These are phyloP conservation scores for Sugiyamaella japonica DNA, from an alignment of 1,139 yeast genomes.

Conservation along the genomic window DNA sequence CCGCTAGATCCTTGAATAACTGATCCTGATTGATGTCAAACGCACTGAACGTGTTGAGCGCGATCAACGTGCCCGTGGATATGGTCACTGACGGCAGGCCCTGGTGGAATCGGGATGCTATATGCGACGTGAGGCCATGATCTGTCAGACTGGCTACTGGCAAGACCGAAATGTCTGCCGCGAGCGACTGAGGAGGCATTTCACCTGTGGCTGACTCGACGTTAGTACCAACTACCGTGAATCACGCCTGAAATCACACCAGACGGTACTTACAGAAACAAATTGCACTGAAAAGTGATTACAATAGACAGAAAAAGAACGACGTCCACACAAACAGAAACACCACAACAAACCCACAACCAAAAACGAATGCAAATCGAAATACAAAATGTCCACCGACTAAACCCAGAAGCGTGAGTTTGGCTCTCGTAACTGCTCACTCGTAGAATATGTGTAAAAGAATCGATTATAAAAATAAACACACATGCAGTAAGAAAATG, in stretches of 20 bases:
- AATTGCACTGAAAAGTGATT: no score
- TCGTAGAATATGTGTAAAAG: background rate
- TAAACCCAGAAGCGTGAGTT: no score
- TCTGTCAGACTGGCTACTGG: slow-evolving; percentile 42
- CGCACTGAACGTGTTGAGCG: slow-evolving; percentile 43
- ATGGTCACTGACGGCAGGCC: slow-evolving; percentile 44
- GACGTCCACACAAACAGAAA: no score
- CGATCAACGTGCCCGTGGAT: slow-evolving; percentile 43
- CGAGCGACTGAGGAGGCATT: slow-evolving; percentile 35
- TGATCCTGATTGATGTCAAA: slow-evolving; percentile 44
- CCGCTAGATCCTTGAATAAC: slow-evolving; percentile 43
- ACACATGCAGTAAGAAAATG: background rate
- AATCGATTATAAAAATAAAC: background rate
- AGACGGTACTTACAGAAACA: no score
- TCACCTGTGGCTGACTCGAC: background rate
- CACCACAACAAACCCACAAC: no score
- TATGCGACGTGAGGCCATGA: slow-evolving; percentile 45
- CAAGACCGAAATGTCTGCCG: slow-evolving; percentile 43
- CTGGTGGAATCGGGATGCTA: slow-evolving; percentile 46
- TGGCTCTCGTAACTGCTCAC: no score
- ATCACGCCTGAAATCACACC: no score
- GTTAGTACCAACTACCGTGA: background rate
- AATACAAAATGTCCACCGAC: no score
- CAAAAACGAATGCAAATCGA: no score
- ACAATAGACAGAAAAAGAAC: no score